These are phyloP conservation scores for Corylus avellana DNA, from an alignment of 306 rosid species.

Conservation along the genomic window DNA sequence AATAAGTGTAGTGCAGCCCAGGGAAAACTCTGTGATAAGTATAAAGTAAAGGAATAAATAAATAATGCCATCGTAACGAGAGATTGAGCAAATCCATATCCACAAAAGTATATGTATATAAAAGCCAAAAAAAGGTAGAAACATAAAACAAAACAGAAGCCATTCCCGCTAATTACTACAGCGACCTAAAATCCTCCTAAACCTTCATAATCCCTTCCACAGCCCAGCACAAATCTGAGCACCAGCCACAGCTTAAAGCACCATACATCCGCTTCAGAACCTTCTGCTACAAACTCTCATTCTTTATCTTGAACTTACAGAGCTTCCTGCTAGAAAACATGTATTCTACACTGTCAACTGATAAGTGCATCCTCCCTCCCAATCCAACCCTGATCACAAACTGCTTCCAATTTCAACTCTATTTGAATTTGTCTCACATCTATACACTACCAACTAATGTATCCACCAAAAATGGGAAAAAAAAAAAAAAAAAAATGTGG, in stretches of 20 bases:
- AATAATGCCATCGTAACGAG: not conserved
- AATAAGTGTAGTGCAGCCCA: not conserved
- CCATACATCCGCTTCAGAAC: not conserved
- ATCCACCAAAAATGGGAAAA: not conserved
- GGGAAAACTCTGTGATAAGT: not conserved
- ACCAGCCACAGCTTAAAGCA: not conserved
- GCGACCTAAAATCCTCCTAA: not conserved
- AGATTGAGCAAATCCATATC: not conserved
- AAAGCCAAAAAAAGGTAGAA: not conserved
- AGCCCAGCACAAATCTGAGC: not conserved
- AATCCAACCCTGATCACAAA: not conserved
- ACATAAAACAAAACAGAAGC: not conserved
- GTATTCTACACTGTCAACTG: not conserved
- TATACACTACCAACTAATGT: not conserved
- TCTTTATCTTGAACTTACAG: not conserved
- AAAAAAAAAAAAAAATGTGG: not conserved
- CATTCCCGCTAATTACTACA: not conserved
- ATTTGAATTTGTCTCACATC: not conserved
- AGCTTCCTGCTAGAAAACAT: not conserved
- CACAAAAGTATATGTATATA: not conserved
- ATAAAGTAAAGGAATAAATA: not conserved
- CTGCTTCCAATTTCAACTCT: not conserved
- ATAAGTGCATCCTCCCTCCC: not conserved
- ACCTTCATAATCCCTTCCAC: not conserved
- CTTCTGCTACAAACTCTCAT: not conserved